Conservation (phyloP, 176 grass and related monocot genomes). For the Carex scoparia region DNA sequence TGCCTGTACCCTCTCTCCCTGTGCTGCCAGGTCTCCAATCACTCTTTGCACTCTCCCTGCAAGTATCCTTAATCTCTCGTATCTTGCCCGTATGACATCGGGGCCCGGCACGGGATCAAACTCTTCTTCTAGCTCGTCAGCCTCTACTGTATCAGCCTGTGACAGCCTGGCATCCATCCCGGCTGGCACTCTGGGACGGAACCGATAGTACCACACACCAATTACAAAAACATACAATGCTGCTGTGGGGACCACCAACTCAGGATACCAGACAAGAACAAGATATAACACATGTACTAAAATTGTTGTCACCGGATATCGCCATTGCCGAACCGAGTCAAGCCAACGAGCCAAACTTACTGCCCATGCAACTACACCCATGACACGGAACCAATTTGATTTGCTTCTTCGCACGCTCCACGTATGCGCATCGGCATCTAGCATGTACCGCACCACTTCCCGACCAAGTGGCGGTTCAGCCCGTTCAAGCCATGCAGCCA, state of each 20-base stretch:
- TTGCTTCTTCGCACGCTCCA: conserved; percentile 95
- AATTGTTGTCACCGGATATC: conserved; percentile 60
- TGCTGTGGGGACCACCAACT: conserved; percentile 83
- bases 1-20: conserved; percentile 91
- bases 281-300: conserved; percentile 49
- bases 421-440: conserved; percentile 69
- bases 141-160: conserved; percentile 86
- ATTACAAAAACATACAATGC: conserved; percentile 88
- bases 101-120: conserved; percentile 65
- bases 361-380: conserved; percentile 95
- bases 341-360: conserved; percentile 91
- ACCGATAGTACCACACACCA: conserved; percentile 85
- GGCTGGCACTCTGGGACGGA: conserved; percentile 59
- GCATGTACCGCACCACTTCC: conserved; percentile 82
- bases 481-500: conserved; percentile 58
- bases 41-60: conserved; percentile 80
- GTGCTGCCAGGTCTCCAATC: conserved; percentile 88
- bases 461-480: conserved; percentile 83
- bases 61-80: conserved; percentile 74
- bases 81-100: conserved; percentile 31
- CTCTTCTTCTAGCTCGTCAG: conserved; percentile 92
- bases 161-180: conserved; percentile 90
- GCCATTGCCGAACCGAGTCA: conserved; percentile 61
- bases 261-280: conserved; percentile 48
- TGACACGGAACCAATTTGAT: conserved; percentile 97